A percentile compares a stretch with the other conserved stretches of the same genome.
Evolutionary conservation across 1,284 basidiomycete species (phyloP).

Genomic region (Sporisorium iseilematis-ciliati): DNA sequence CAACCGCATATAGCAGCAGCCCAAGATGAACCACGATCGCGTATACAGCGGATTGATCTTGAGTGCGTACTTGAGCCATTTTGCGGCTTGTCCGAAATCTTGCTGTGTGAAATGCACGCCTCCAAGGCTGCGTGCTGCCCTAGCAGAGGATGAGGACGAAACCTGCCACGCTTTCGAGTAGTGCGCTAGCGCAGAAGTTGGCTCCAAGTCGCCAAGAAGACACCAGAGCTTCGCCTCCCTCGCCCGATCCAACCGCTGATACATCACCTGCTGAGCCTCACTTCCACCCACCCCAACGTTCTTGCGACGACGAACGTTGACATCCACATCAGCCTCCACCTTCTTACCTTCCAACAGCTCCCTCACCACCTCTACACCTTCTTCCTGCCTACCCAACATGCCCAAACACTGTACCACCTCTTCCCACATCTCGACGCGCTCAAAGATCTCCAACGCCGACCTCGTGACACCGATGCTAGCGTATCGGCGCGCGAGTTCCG

Average conservation of each 20-base stretch:
- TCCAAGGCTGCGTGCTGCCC: slow-evolving; percentile 91
- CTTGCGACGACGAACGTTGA: slow-evolving; percentile 40
- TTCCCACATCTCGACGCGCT: slow-evolving; percentile 67
- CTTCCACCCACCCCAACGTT: slow-evolving; percentile 1
- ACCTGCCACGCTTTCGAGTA: slow-evolving; percentile 88
- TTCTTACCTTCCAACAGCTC: slow-evolving; percentile 65
- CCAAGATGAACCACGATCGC: slow-evolving; percentile 95
- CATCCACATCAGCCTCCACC: slow-evolving; percentile 60
- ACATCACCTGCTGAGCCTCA: slow-evolving; percentile 71
- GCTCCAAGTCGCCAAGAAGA: slow-evolving; percentile 89
- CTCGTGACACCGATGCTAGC: slow-evolving; percentile 64
- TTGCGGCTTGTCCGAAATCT: slow-evolving; percentile 78
- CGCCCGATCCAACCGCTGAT: slow-evolving; percentile 75
- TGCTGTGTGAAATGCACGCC: slow-evolving; percentile 81
- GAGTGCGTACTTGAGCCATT: slow-evolving; percentile 78
- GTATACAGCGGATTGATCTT: slow-evolving; percentile 87
- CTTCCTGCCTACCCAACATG: slow-evolving; percentile 59
- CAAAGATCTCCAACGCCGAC: slow-evolving; percentile 67
- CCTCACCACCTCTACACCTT: slow-evolving; percentile 63
- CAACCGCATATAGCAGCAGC: slow-evolving; percentile 84
- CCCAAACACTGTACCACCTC: slow-evolving; percentile 67
- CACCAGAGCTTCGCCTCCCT: slow-evolving; percentile 95
- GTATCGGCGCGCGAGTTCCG: slow-evolving; percentile 64
- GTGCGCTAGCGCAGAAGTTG: slow-evolving; percentile 76
- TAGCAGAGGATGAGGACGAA: slow-evolving; percentile 82